A percentile compares a stretch with the other conserved stretches of the same genome.
Evolutionary conservation across 1,284 basidiomycete species (phyloP).

Genomic region (Irpex sp.): DNA sequence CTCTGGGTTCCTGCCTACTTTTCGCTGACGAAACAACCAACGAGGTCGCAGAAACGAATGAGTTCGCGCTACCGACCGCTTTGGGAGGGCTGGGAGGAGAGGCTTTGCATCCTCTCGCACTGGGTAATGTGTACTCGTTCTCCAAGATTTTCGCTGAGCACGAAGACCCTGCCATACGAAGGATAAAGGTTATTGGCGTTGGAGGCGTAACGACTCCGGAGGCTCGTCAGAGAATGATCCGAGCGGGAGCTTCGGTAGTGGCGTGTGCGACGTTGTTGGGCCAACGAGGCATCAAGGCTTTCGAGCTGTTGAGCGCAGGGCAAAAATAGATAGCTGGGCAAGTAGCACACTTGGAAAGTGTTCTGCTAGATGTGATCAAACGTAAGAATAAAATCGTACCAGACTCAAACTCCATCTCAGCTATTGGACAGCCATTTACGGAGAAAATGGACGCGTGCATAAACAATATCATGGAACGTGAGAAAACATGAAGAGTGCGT

Average conservation of each 20-base stretch:
- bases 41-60: neutral
- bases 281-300: slow-evolving; percentile 58
- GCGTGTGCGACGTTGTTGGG: slow-evolving; percentile 75
- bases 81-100: slow-evolving; percentile 76
- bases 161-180: slow-evolving; percentile 36
- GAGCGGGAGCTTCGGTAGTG: slow-evolving; percentile 67
- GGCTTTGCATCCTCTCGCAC: slow-evolving; percentile 65
- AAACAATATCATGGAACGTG: neutral
- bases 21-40: slow-evolving; percentile 49
- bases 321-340: neutral
- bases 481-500: neutral
- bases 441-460: neutral
- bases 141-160: slow-evolving; percentile 44
- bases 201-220: slow-evolving; percentile 69
- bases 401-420: neutral
- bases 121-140: slow-evolving; percentile 72
- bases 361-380: neutral
- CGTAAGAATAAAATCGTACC: neutral
- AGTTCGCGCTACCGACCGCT: slow-evolving; percentile 56
- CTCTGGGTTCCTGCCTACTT: slow-evolving; percentile 64
- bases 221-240: slow-evolving; percentile 59
- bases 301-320: slow-evolving; percentile 24
- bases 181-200: slow-evolving; percentile 66
- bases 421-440: neutral
- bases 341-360: too few relatives aligned